phyloP scores from a whole-genome alignment of 2,329 filamentous ascomycete genomes.

The Canariomyces notabilis region DNA sequence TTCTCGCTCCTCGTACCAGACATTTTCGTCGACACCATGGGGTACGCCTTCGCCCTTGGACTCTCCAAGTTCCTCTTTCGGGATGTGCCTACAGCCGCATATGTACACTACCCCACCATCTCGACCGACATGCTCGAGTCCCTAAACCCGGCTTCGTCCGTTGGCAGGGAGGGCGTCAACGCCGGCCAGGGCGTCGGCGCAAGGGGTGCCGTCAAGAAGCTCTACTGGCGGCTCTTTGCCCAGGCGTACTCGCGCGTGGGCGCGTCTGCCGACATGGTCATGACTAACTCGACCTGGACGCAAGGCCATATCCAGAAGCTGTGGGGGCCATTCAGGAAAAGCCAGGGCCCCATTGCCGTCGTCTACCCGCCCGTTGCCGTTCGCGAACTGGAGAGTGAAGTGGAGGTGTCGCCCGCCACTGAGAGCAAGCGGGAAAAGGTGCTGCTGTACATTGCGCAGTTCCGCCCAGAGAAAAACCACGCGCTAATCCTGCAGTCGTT shows the following conservation, averaged over 20 bases:
- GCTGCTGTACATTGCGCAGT: constrained; percentile 92
- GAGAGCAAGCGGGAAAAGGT: constrained; percentile 65
- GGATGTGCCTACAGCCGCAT: constrained; percentile 76
- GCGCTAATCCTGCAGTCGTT: constrained; percentile 80
- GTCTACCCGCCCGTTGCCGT: constrained; percentile 94
- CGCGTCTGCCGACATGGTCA: constrained; percentile 81
- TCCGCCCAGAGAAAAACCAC: constrained; percentile 96
- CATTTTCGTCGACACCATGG: constrained; percentile 96
- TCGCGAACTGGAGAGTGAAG: constrained; percentile 68
- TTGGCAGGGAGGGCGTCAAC: constrained; percentile 68
- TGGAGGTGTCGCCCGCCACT: constrained; percentile 64
- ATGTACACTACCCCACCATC: constrained; percentile 97
- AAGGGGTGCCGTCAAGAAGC: constrained; percentile 65
- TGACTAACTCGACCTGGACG: constrained; percentile 98
- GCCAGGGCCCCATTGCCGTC: constrained; percentile 58
- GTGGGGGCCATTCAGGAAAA: constrained; percentile 61
- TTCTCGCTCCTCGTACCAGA: constrained; percentile 90
- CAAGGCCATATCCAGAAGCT: constrained; percentile 73
- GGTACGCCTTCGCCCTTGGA: constrained; percentile 86
- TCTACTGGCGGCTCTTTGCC: constrained; percentile 86
- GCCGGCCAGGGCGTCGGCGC: constrained; percentile 72
- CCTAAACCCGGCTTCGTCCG: constrained; percentile 57
- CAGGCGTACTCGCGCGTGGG: constrained; percentile 77
- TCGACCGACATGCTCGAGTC: constrained; percentile 95
- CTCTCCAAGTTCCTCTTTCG: constrained; percentile 79